These are phyloP conservation scores for Suillus discolor DNA, from an alignment of 768 basidiomycete species.

Conservation along the genomic window DNA sequence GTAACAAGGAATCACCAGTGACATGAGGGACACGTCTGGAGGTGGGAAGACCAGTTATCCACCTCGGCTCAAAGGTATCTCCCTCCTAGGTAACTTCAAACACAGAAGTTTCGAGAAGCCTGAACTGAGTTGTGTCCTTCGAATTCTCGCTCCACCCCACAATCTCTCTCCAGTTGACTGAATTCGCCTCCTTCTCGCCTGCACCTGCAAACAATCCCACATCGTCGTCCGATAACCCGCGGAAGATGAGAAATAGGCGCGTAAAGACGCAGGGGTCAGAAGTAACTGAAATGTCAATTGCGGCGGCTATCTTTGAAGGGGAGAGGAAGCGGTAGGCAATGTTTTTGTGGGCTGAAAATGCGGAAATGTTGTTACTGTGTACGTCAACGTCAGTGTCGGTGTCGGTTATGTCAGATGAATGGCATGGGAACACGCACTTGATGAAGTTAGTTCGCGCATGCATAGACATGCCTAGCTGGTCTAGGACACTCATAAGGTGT, in stretches of 20 bases:
- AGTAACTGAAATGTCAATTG: conserved; percentile 87
- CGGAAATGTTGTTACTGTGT: conserved; percentile 70
- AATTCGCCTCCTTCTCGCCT: conserved; percentile 86
- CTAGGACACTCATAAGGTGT: conserved; percentile 80
- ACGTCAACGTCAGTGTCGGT: background rate
- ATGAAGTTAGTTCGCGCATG: conserved; percentile 83
- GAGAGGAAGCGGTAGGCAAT: conserved; percentile 90
- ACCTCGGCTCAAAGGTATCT: background rate
- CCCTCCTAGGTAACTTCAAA: conserved; percentile 61
- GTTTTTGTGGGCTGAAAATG: conserved; percentile 78
- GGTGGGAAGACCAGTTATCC: conserved; percentile 23
- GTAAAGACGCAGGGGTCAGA: conserved; percentile 81
- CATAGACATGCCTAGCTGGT: conserved; percentile 82
- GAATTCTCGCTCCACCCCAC: conserved; percentile 83
- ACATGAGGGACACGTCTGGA: background rate
- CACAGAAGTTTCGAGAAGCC: conserved; percentile 78
- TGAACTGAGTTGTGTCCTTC: conserved; percentile 73
- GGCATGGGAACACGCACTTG: conserved; percentile 52
- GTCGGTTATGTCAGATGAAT: conserved; percentile 4
- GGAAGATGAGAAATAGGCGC: conserved; percentile 84
- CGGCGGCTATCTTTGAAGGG: conserved; percentile 76
- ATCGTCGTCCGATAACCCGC: conserved; percentile 82
- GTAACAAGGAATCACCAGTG: conserved; percentile 4
- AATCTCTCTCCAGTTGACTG: conserved; percentile 77
- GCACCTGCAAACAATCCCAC: conserved; percentile 71